Base-by-base conservation (phyloP, 257 asterid genomes). In the Forsythia suspensa region DNA sequence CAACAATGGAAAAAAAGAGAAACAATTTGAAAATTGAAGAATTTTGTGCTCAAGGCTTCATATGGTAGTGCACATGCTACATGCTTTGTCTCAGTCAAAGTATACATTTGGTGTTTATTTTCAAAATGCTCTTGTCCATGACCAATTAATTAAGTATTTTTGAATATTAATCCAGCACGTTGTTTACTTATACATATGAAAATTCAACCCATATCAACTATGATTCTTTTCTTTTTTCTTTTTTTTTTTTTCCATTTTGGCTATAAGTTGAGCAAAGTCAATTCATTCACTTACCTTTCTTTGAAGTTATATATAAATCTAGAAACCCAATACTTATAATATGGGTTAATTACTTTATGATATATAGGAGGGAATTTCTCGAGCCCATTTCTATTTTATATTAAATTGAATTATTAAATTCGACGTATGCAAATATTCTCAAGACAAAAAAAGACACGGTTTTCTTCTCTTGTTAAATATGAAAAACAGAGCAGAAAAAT, bases 341-440 rank as follows among this genome's bases (percentile, higher is more conserved):
- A 13, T 12, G 16, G 3, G 5, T 6, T 57, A n/a, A 57, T 59
- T 18, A 7, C 1, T 57, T 57, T 18, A 7, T n/a, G 66, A 46
- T 40, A 61, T 37, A 72, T 75, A 34, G 51, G 70, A n/a, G 76
- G 84, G 43, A 76, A 77, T 78, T 82, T 77, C 88, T 84, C 87
- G 87, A 87, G 87, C 86, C 90, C 87, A 84, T 80, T 74, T 86
- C 71, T 29, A 29, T 29, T 29, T 29, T 29, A 29, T 29, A 29
- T 29, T 29, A 29, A 29, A 29, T 29, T 29, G 34, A 24, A 29
- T 29, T 29, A 29, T 29, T 29, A 29, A 29, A 24, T 24, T 24
- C 24, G 24, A 24, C 24, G 37, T 3, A 16, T 75, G 70, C 87
- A 83, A 40, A 78, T 80, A 86, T 83, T 83, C 87, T 75, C 79